Conservation (phyloP, 2,329 filamentous ascomycete species). For the Xylariaceae sp. region DNA sequence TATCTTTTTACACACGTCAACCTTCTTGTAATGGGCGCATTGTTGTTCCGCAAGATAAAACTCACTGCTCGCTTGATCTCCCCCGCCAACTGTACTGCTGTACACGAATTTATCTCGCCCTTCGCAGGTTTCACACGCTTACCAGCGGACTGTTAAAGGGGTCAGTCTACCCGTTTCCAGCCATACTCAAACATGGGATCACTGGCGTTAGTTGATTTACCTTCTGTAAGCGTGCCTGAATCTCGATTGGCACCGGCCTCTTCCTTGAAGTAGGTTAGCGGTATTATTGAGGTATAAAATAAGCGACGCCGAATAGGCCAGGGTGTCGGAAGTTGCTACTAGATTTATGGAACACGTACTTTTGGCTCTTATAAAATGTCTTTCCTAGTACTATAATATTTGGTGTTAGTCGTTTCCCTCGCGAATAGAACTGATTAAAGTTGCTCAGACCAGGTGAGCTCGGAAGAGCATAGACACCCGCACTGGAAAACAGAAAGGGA, state of each 20-base stretch:
- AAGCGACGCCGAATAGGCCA: neutral
- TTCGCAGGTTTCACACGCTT: constrained; percentile 57
- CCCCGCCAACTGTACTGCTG: constrained; percentile 64
- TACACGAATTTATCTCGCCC: constrained; percentile 43
- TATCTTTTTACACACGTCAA: constrained; percentile 10
- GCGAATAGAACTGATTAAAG: neutral
- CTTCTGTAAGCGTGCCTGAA: constrained; percentile 61
- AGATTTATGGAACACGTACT: constrained; percentile 12
- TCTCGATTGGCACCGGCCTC: constrained; percentile 76
- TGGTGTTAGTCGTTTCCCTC: constrained; percentile 1
- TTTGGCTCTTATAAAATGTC: constrained; percentile 72
- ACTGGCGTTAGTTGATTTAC: constrained; percentile 37
- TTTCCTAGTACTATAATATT: constrained; percentile 63
- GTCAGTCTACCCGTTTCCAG: constrained; percentile 1
- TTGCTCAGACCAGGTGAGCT: neutral
- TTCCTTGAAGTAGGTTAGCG: constrained; percentile 55
- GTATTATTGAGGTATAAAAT: neutral
- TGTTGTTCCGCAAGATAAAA: neutral
- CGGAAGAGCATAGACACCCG: neutral
- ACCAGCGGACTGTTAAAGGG: constrained; percentile 30
- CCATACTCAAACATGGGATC: neutral
- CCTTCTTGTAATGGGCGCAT: neutral
- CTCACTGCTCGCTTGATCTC: constrained; percentile 76
- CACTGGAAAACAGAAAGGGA: neutral
- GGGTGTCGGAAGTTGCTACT: neutral